Evolutionary conservation across 164 flowering plant genomes (phyloP), one percentile per base, ranked within the genome.

Genomic region (Vitis riparia): DNA sequence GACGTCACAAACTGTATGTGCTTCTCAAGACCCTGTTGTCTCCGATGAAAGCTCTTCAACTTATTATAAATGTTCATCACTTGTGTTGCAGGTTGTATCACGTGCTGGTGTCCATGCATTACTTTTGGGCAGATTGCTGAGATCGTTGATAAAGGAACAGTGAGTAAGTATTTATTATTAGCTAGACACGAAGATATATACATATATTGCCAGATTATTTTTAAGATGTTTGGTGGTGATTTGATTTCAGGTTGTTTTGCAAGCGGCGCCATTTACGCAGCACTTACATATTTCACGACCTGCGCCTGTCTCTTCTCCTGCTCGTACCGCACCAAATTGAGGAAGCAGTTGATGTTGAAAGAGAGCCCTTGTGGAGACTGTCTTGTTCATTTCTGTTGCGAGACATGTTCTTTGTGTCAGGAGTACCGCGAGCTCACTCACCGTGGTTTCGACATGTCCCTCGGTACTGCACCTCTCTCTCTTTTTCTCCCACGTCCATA

Each of bases 1-100:
- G 78, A 81, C 15, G 15, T 62, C 55, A 15, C 11, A 11, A 73
- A 29, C 68, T 81, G 82, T 81, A 74, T 52, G 73, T 60, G 0
- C 44, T 32, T 32, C 44, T 32, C 44, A 32, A 32, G 7, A 4
- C 44, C 44, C 44, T 32, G 44, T 32, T 32, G 5, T 32, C 0
- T 1, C 44, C 44, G 44, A 32, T 6, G 44, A 23, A 32, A 32
- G 44, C 44, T 32, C 7, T 32, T 32, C 44, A 32, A 32, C 44
- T 32, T 32, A 32, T 32, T 4, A 32, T 32, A 4, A 32, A 4
- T 32, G 44, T 32, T 32, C 27, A 23, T 23, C 1, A 23, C 27
- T 23, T 23, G 27, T 23, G 27, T 23, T 23, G 27, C 27, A 72
- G 75, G 75, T 66, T 29, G 44, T 0, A 9, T 65, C 4, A 60